Evolutionary conservation across 2,329 filamentous ascomycete genomes (phyloP).

Genomic region (Trichoderma lentiforme): DNA sequence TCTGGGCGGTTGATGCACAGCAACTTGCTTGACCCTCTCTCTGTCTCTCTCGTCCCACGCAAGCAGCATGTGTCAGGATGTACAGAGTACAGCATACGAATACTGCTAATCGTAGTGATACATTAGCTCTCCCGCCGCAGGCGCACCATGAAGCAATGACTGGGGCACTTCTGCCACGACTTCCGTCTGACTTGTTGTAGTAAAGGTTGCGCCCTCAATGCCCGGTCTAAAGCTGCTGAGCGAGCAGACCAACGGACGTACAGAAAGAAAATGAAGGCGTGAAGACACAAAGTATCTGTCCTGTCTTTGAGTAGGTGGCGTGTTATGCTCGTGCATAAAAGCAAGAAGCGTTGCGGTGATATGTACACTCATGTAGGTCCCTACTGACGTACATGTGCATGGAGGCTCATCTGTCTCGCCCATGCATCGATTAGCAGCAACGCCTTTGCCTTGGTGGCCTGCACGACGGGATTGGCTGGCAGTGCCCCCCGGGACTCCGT

Average conservation of each 20-base stretch:
- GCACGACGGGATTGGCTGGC: slow-evolving; percentile 9
- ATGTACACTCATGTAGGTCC: background rate
- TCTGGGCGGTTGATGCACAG: background rate
- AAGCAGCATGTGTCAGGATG: slow-evolving; percentile 1
- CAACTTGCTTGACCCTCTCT: background rate
- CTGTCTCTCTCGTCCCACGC: background rate
- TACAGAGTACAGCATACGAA: background rate
- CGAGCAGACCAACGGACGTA: background rate
- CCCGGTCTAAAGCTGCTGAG: background rate
- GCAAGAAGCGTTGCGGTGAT: background rate
- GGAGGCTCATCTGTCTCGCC: slow-evolving; percentile 13
- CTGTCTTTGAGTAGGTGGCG: background rate
- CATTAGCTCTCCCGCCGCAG: slow-evolving; percentile 25
- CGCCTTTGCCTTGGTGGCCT: background rate
- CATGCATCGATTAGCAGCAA: slow-evolving; percentile 2
- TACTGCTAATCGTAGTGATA: slow-evolving; percentile 9
- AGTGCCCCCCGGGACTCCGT: background rate
- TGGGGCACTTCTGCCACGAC: background rate
- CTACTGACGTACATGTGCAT: slow-evolving; percentile 17
- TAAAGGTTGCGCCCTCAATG: background rate
- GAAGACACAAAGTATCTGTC: background rate
- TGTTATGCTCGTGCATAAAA: background rate
- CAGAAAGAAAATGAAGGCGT: background rate
- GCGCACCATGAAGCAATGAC: background rate
- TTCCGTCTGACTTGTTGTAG: background rate